Conservation (phyloP, 257 asterid species). For the Vinca minor region DNA sequence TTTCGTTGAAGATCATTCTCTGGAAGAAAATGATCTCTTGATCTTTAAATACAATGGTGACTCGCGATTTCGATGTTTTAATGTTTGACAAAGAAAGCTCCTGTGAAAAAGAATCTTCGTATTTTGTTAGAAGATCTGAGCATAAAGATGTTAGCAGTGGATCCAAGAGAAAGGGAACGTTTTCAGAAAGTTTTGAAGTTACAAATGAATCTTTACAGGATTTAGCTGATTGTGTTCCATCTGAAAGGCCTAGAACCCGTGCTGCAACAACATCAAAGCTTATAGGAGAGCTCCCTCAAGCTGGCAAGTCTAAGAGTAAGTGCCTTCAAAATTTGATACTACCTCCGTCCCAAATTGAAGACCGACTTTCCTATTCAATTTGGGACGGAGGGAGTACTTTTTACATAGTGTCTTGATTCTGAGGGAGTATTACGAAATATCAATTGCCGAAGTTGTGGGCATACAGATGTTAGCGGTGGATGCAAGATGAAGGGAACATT, state of each 20-base stretch:
- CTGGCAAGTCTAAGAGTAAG: not conserved
- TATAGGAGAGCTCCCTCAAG: not conserved
- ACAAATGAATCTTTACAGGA: constrained; percentile 13
- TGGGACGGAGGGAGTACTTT: too few relatives aligned
- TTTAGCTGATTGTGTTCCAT: too few relatives aligned
- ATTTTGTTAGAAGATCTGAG: constrained; percentile 26
- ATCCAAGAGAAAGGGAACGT: constrained; percentile 10
- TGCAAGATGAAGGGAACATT: constrained; percentile 8
- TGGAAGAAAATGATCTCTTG: constrained; percentile 22
- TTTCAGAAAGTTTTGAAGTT: constrained; percentile 5
- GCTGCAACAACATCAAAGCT: constrained; percentile 5
- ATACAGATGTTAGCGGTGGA: too few relatives aligned
- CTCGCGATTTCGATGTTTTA: constrained; percentile 24
- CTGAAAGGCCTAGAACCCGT: constrained; percentile 2
- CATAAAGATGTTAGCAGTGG: constrained; percentile 12
- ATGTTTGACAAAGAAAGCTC: constrained; percentile 25
- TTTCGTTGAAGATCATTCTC: constrained; percentile 30
- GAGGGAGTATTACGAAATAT: too few relatives aligned
- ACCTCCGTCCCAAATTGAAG: too few relatives aligned
- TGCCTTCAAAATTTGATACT: not conserved
- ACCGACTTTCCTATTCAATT: too few relatives aligned
- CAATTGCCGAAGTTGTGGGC: too few relatives aligned
- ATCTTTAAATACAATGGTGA: constrained; percentile 22
- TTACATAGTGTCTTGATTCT: too few relatives aligned
- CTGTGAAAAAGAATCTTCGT: constrained; percentile 35